phyloP scores from a whole-genome alignment of 2,329 filamentous ascomycete genomes.

The Setomelanomma holmii region DNA sequence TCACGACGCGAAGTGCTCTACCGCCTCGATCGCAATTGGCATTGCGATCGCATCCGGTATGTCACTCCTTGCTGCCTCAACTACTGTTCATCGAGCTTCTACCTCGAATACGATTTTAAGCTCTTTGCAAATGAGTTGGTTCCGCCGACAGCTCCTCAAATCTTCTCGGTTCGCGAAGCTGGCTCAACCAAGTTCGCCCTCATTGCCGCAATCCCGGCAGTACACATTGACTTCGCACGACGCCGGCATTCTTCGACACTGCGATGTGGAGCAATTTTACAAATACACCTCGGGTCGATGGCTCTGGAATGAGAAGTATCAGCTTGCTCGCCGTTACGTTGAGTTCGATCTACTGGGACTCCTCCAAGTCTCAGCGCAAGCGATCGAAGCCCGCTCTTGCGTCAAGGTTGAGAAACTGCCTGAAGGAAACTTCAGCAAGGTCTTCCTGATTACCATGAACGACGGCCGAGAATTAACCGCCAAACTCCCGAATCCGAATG shows the following conservation, averaged over 20 bases:
- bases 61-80: conserved; percentile 7
- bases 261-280: conserved; percentile 48
- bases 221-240: conserved; percentile 16
- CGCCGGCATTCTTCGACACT: conserved; percentile 50
- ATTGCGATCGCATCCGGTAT: background rate
- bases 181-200: conserved; percentile 12
- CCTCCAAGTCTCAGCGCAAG: conserved; percentile 20
- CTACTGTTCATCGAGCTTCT: conserved; percentile 10
- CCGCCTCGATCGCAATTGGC: conserved; percentile 1
- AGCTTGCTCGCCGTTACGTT: conserved; percentile 23
- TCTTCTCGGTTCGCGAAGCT: conserved; percentile 12
- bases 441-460: conserved; percentile 43
- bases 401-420: conserved; percentile 38
- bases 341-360: conserved; percentile 19
- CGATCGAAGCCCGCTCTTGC: conserved; percentile 19
- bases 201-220: conserved; percentile 11
- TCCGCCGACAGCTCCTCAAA: conserved; percentile 16
- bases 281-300: conserved; percentile 24
- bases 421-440: conserved; percentile 50
- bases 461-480: conserved; percentile 36
- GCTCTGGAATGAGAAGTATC: conserved; percentile 25
- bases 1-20: background rate
- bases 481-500: conserved; percentile 44
- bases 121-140: conserved; percentile 12
- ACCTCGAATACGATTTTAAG: conserved; percentile 2